Percentiles rank a stretch among this genome's conserved stretches.
phyloP scores from a whole-genome alignment of 2,329 filamentous ascomycete species.

The Monascus ruber region DNA sequence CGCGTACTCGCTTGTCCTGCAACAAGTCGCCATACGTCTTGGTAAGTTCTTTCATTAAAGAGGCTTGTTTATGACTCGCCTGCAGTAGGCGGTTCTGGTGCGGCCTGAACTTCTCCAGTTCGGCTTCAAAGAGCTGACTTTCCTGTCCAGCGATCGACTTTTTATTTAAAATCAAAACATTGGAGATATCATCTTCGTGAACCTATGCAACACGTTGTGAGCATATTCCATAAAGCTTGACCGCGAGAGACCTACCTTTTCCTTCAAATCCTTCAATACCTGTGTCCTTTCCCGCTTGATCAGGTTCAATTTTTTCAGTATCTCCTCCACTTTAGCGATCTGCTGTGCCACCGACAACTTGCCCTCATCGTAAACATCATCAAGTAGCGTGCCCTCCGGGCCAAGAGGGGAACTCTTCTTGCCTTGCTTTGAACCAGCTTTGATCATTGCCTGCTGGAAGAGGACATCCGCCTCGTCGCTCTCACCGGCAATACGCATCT shows the following conservation, averaged over 20 bases:
- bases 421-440: conserved; percentile 49
- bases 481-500: conserved; percentile 85
- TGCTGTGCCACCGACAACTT: conserved; percentile 76
- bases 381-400: conserved; percentile 68
- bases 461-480: conserved; percentile 76
- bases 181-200: conserved; percentile 93
- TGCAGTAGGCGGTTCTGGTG: conserved; percentile 86
- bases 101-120: conserved; percentile 93
- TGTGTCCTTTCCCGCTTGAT: conserved; percentile 87
- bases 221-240: background rate
- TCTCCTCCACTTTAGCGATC: conserved; percentile 76
- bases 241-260: conserved; percentile 56
- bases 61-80: conserved; percentile 88
- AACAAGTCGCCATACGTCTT: conserved; percentile 74
- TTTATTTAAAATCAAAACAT: conserved; percentile 94
- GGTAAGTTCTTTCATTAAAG: conserved; percentile 89
- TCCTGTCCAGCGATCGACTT: conserved; percentile 91
- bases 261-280: conserved; percentile 91
- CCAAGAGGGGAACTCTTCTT: conserved; percentile 38
- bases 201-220: conserved; percentile 45
- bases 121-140: conserved; percentile 80
- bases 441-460: conserved; percentile 77
- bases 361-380: conserved; percentile 79
- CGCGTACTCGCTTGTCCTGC: conserved; percentile 85
- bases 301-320: conserved; percentile 80